Base-by-base conservation (phyloP, 2,329 filamentous ascomycete species). In the Cladosporium sp. region DNA sequence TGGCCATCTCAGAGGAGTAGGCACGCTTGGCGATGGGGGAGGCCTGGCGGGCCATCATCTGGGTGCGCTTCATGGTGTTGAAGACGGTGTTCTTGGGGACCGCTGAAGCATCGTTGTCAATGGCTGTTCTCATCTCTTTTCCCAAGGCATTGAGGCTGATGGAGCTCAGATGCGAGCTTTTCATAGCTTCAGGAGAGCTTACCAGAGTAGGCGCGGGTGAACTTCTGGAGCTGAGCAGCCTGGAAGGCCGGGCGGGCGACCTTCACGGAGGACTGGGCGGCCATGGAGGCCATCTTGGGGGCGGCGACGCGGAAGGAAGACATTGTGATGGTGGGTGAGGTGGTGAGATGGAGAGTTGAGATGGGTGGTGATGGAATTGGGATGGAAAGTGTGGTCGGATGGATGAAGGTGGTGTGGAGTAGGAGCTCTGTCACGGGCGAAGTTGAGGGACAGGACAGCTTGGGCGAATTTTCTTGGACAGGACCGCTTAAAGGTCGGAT, bases 1-100 rank as follows among this genome's bases (percentile, higher is more conserved):
- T 81, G 78, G 87, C 86, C 76, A 91, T 87, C 84, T 91, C 87
- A 70, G 87, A 90, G 70, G 85, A 89, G 85, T 90, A 91, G 73
- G 84, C 82, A 72, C 86, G 86, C 58, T 61, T 66, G 61, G 62
- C 63, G 72, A 80, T 77, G 49, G 62, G 63, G 44, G 63, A 63
- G 58, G 60, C 58, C 60, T 62, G 59, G 56, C 62, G 62, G 59
- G 61, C 59, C 54, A 66, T 55, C 51, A 67, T 79, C 72, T 77
- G 78, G 68, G 79, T 78, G 76, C 86, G 86, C 83, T 87, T 88
- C 73, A 85, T 75, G 76, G 85, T 78, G 79, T 85, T 83, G 78
- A 87, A 80, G 71, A 84, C 80, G 70, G 76, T 79, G 72, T 76
- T 64, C 59, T 50, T 64, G 63, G 61, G 66, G 62, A 63, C 61